phyloP scores from a whole-genome alignment of 2,329 filamentous ascomycete genomes.

The Exophiala spinifera region DNA sequence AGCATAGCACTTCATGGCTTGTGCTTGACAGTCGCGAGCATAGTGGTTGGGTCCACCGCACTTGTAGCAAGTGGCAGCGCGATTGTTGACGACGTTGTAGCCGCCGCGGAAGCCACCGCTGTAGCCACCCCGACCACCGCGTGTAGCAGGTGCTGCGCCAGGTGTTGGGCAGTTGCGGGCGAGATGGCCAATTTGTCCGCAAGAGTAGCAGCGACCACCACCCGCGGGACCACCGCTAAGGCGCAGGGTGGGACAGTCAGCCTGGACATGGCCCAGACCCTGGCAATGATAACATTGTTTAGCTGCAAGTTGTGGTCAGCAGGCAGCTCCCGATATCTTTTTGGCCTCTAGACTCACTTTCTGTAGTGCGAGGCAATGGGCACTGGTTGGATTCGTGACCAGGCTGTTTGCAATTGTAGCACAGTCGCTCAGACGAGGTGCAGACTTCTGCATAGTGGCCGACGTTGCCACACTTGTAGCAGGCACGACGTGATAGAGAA shows the following conservation, averaged over 20 bases:
- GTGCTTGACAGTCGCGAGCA: constrained; percentile 95
- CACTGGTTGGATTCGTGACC: constrained; percentile 98
- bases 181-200: constrained; percentile 87
- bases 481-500: constrained; percentile 76
- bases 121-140: constrained; percentile 64
- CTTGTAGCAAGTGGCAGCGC: constrained; percentile 66
- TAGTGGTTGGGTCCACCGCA: constrained; percentile 91
- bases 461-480: constrained; percentile 76
- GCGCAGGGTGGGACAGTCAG: constrained; percentile 94
- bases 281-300: constrained; percentile 99
- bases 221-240: constrained; percentile 75
- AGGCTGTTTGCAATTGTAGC: constrained; percentile 89
- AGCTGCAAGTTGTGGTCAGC: constrained; percentile 48
- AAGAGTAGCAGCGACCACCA: constrained; percentile 94
- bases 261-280: constrained; percentile 95
- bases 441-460: constrained; percentile 82
- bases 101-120: constrained; percentile 65
- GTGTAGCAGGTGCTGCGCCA: constrained; percentile 61
- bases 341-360: constrained; percentile 56
- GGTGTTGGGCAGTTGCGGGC: constrained; percentile 84
- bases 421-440: constrained; percentile 95
- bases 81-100: constrained; percentile 53
- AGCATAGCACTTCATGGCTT: constrained; percentile 98
- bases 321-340: not conserved
- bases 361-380: constrained; percentile 92